Conservation (phyloP, 2,329 filamentous ascomycete species). For the Monilinia polystroma region DNA sequence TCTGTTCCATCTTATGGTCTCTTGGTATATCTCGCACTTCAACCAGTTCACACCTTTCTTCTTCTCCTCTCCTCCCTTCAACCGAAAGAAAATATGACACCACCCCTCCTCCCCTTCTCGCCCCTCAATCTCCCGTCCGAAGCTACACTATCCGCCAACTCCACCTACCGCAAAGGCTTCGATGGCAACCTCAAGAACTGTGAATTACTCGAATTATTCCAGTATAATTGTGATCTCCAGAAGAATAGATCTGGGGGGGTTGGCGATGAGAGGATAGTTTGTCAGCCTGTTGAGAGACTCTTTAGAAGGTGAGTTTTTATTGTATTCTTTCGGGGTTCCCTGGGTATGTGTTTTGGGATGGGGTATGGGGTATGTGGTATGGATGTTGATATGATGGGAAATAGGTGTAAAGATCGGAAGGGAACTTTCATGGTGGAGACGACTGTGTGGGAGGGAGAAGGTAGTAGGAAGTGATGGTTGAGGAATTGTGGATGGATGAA, state of each 20-base stretch:
- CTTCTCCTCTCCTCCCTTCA: neutral
- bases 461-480: slow-evolving; percentile 14
- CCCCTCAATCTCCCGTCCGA: slow-evolving; percentile 50
- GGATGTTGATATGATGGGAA: slow-evolving; percentile 21
- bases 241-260: slow-evolving; percentile 48
- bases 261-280: slow-evolving; percentile 44
- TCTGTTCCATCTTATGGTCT: slow-evolving; percentile 21
- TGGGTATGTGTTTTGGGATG: slow-evolving; percentile 6
- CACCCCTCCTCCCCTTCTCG: slow-evolving; percentile 56
- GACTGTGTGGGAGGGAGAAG: slow-evolving; percentile 56
- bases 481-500: neutral
- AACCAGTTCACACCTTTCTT: neutral
- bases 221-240: slow-evolving; percentile 49
- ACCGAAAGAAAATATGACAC: slow-evolving; percentile 49
- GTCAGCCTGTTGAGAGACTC: slow-evolving; percentile 57
- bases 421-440: slow-evolving; percentile 62
- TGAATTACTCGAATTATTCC: slow-evolving; percentile 28
- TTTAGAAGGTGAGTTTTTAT: slow-evolving; percentile 55
- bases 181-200: slow-evolving; percentile 55
- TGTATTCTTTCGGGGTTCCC: neutral
- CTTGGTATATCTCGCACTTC: neutral
- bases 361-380: too few relatives aligned
- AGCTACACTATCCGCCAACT: slow-evolving; percentile 32
- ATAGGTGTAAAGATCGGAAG: slow-evolving; percentile 58
- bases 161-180: slow-evolving; percentile 50